A percentile compares a stretch with the other conserved stretches of the same genome.
These are phyloP conservation scores for Zasmidium citrigriseum DNA, from an alignment of 2,329 filamentous ascomycete species.

Conservation along the genomic window DNA sequence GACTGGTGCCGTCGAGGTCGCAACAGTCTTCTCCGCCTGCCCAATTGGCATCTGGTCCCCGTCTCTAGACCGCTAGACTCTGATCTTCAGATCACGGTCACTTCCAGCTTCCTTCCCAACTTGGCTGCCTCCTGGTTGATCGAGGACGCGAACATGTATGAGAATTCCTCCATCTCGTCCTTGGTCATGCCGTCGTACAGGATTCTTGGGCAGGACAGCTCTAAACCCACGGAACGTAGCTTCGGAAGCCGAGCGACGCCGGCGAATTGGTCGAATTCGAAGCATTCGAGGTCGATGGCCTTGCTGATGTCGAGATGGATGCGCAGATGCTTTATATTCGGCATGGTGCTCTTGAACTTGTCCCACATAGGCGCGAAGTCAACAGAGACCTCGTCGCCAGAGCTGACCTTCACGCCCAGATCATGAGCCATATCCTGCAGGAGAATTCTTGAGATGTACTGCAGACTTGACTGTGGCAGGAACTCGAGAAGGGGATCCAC, in stretches of 20 bases:
- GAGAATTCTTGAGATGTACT: background rate
- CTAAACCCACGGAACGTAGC: background rate
- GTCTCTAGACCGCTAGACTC: too few species aligned
- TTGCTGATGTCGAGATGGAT: background rate
- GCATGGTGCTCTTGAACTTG: background rate
- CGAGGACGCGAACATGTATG: background rate
- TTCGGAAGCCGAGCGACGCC: background rate
- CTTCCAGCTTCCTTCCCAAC: background rate
- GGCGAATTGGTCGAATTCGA: background rate
- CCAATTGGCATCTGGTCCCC: too few species aligned
- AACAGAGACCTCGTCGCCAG: background rate
- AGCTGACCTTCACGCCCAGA: background rate
- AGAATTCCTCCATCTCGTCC: background rate
- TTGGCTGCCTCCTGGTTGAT: background rate
- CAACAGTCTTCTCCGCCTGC: too few species aligned
- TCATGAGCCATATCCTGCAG: background rate
- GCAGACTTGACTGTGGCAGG: background rate
- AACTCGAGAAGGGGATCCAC: background rate
- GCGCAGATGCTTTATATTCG: background rate
- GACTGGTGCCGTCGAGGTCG: too few species aligned
- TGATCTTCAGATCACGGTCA: background rate
- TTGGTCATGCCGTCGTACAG: background rate
- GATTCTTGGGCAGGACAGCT: background rate
- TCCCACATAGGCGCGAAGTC: background rate
- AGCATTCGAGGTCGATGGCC: background rate